Conservation (phyloP, 805 yeast genomes). For the Pichia nakasei region DNA sequence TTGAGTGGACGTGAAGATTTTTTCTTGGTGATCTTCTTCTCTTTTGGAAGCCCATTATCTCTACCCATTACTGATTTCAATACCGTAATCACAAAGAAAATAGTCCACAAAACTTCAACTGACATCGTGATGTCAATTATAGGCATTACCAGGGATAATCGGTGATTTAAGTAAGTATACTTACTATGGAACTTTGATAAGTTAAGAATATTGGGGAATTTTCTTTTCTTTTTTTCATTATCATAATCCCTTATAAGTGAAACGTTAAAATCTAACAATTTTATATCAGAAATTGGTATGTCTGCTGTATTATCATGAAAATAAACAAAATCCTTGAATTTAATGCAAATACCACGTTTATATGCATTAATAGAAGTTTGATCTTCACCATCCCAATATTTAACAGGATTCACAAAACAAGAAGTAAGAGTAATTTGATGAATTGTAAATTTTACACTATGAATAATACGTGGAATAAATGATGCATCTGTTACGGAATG, state of each 20-base stretch:
- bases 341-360: conserved; percentile 20
- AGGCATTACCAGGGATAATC: conserved; percentile 19
- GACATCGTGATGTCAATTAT: conserved; percentile 20
- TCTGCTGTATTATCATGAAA: conserved; percentile 10
- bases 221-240: conserved; percentile 6
- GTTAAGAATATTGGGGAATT: conserved; percentile 10
- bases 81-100: conserved; percentile 19
- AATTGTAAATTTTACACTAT: conserved; percentile 8
- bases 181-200: conserved; percentile 10
- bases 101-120: conserved; percentile 26
- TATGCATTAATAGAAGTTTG: conserved; percentile 22
- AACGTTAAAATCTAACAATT: conserved; percentile 7
- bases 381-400: conserved; percentile 22
- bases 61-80: conserved; percentile 5
- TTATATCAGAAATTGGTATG: conserved; percentile 8
- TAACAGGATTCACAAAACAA: conserved; percentile 24
- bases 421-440: conserved; percentile 15
- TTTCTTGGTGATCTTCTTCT: not conserved
- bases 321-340: conserved; percentile 2
- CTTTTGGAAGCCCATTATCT: not conserved
- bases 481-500: not conserved
- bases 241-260: conserved; percentile 18
- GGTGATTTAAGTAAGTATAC: conserved; percentile 11
- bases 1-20: not conserved
- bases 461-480: conserved; percentile 10